These are phyloP conservation scores for Tolypocladium capitatum DNA, from an alignment of 2,329 filamentous ascomycete genomes.

Conservation along the genomic window DNA sequence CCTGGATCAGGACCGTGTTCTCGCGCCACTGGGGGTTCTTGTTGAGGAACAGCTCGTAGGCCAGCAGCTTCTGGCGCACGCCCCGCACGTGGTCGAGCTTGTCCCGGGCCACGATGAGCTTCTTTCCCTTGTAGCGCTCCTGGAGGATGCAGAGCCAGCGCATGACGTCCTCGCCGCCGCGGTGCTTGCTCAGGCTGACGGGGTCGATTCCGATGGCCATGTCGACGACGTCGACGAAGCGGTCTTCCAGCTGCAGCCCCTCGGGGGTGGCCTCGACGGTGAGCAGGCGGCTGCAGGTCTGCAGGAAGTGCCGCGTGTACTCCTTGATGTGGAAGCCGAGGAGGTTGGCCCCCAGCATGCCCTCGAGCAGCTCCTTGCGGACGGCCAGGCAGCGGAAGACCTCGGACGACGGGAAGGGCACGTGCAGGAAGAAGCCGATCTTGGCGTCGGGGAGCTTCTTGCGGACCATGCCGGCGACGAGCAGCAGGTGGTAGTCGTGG, in stretches of 20 bases:
- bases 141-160: conserved; percentile 70
- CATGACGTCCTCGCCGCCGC: conserved; percentile 58
- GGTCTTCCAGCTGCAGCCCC: conserved; percentile 80
- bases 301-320: conserved; percentile 86
- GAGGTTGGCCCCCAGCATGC: conserved; percentile 84
- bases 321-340: conserved; percentile 90
- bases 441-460: conserved; percentile 84
- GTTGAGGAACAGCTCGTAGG: conserved; percentile 88
- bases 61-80: conserved; percentile 82
- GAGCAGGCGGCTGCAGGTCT: conserved; percentile 85
- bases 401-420: conserved; percentile 90
- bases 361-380: conserved; percentile 75
- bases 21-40: conserved; percentile 84
- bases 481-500: conserved; percentile 85
- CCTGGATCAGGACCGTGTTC: conserved; percentile 82
- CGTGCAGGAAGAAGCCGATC: conserved; percentile 92
- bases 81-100: conserved; percentile 89
- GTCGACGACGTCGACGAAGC: conserved; percentile 79
- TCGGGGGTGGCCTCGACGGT: conserved; percentile 82
- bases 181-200: conserved; percentile 55
- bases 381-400: conserved; percentile 87
- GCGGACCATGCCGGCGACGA: conserved; percentile 81
- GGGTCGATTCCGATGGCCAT: conserved; percentile 88
- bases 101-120: conserved; percentile 82
- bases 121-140: conserved; percentile 77